Evolutionary conservation across 2,329 filamentous ascomycete genomes (phyloP).

Genomic region (Fusarium armeniacum): DNA sequence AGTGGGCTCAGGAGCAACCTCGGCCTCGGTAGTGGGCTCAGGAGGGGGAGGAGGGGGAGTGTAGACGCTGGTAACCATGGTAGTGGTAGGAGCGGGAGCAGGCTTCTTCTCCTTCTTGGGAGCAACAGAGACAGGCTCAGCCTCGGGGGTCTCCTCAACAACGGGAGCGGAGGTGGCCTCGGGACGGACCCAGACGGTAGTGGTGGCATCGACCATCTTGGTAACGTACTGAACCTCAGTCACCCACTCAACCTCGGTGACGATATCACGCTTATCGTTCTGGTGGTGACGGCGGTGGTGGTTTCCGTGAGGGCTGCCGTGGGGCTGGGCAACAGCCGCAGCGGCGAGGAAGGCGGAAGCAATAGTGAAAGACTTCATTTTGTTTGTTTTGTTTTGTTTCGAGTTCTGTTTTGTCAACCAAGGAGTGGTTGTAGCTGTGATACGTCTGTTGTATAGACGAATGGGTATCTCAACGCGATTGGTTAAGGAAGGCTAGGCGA

Average conservation of each 20-base stretch:
- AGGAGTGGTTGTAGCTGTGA: slow-evolving; percentile 43
- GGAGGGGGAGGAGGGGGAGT: slow-evolving; percentile 44
- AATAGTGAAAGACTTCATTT: slow-evolving; percentile 60
- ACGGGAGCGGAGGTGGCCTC: slow-evolving; percentile 47
- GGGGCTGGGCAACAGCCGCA: slow-evolving; percentile 66
- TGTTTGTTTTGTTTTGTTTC: slow-evolving; percentile 31
- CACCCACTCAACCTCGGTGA: slow-evolving; percentile 66
- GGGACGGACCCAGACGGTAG: slow-evolving; percentile 62
- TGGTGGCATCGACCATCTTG: slow-evolving; percentile 62
- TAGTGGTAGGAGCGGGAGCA: slow-evolving; percentile 42
- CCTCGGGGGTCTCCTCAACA: slow-evolving; percentile 35
- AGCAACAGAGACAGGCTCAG: slow-evolving; percentile 24
- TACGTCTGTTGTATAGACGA: slow-evolving; percentile 35
- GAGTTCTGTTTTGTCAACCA: slow-evolving; percentile 41
- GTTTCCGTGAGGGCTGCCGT: slow-evolving; percentile 52
- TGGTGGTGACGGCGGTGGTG: slow-evolving; percentile 57
- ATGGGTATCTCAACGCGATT: slow-evolving; percentile 48
- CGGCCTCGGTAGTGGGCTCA: slow-evolving; percentile 30
- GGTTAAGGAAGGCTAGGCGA: slow-evolving; percentile 42
- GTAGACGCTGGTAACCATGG: slow-evolving; percentile 40
- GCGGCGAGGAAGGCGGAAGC: slow-evolving; percentile 55
- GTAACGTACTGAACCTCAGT: slow-evolving; percentile 64
- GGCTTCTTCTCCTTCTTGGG: slow-evolving; percentile 42
- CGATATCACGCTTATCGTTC: slow-evolving; percentile 58
- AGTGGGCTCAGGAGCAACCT: slow-evolving; percentile 19